Evolutionary conservation across 1,139 yeast genomes (phyloP).

Genomic region (Suhomyces terraborum): DNA sequence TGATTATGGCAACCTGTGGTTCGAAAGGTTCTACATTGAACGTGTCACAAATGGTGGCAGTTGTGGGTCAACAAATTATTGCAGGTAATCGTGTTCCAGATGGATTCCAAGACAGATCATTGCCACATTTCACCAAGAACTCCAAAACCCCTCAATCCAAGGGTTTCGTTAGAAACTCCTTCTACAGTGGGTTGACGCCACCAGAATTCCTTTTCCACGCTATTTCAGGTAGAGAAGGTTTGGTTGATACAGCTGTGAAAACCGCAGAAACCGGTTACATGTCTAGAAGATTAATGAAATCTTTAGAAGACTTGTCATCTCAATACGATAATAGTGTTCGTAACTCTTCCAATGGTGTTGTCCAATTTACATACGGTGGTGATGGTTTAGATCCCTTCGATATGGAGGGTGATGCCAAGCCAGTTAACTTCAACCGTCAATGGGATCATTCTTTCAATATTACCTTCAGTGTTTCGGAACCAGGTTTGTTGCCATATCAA

Average conservation of each 20-base stretch:
- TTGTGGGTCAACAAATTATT: slow-evolving; percentile 98
- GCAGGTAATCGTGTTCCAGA: slow-evolving; percentile 99
- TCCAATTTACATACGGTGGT: slow-evolving; percentile 97
- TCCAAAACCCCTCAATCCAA: slow-evolving; percentile 97
- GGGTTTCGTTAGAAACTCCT: slow-evolving; percentile 96
- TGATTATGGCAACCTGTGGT: slow-evolving; percentile 99
- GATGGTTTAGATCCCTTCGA: slow-evolving; percentile 98
- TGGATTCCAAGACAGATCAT: slow-evolving; percentile 97
- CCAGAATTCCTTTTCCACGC: slow-evolving; percentile 98
- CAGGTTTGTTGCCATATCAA: slow-evolving; percentile 71
- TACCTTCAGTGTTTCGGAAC: slow-evolving; percentile 59
- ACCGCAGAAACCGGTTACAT: slow-evolving; percentile 99
- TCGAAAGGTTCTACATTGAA: slow-evolving; percentile 97
- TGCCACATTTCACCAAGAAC: slow-evolving; percentile 95
- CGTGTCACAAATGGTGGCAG: slow-evolving; percentile 99
- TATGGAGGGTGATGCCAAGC: slow-evolving; percentile 98
- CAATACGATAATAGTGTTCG: slow-evolving; percentile 94
- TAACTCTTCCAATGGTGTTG: slow-evolving; percentile 93
- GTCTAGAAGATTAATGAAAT: slow-evolving; percentile 98
- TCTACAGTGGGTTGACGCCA: slow-evolving; percentile 90
- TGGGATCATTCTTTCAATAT: slow-evolving; percentile 91
- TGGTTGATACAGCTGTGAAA: slow-evolving; percentile 98
- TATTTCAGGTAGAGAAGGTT: slow-evolving; percentile 98
- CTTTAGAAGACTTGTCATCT: slow-evolving; percentile 91
- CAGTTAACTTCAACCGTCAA: slow-evolving; percentile 89